A percentile compares a stretch with the other conserved stretches of the same genome.
phyloP scores from a whole-genome alignment of 1,139 yeast species.

The Eremothecium gossypii region DNA sequence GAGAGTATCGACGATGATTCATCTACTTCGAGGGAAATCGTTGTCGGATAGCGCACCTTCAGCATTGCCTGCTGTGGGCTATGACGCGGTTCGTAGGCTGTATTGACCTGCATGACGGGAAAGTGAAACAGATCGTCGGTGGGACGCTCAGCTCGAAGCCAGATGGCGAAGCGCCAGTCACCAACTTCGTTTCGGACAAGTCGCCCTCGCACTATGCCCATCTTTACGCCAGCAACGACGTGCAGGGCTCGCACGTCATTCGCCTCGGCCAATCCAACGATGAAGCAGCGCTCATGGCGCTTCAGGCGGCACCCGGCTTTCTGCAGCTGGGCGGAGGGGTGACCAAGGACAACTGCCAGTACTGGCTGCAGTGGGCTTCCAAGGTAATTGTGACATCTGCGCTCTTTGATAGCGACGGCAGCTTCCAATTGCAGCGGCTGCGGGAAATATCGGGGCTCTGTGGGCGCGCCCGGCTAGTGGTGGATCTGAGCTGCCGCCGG shows the following conservation, averaged over 20 bases:
- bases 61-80: neutral
- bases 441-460: constrained; percentile 19
- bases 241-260: constrained; percentile 83
- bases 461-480: constrained; percentile 59
- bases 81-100: constrained; percentile 94
- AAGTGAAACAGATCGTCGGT: constrained; percentile 94
- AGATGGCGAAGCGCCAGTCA: constrained; percentile 35
- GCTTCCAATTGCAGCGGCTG: constrained; percentile 50
- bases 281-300: constrained; percentile 69
- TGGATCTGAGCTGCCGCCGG: constrained; percentile 79
- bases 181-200: constrained; percentile 73
- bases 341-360: constrained; percentile 55
- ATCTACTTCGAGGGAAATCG: too few relatives aligned
- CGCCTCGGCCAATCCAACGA: constrained; percentile 82
- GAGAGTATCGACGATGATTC: too few relatives aligned
- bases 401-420: constrained; percentile 57
- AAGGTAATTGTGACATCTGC: constrained; percentile 83
- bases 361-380: constrained; percentile 43
- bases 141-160: constrained; percentile 59
- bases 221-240: constrained; percentile 50
- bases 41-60: too few relatives aligned
- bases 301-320: constrained; percentile 60
- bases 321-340: constrained; percentile 95
- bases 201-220: constrained; percentile 70
- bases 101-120: constrained; percentile 88